Evolutionary conservation across 202 grass and related monocot genomes (phyloP).

Genomic region (Setaria viridis): DNA sequence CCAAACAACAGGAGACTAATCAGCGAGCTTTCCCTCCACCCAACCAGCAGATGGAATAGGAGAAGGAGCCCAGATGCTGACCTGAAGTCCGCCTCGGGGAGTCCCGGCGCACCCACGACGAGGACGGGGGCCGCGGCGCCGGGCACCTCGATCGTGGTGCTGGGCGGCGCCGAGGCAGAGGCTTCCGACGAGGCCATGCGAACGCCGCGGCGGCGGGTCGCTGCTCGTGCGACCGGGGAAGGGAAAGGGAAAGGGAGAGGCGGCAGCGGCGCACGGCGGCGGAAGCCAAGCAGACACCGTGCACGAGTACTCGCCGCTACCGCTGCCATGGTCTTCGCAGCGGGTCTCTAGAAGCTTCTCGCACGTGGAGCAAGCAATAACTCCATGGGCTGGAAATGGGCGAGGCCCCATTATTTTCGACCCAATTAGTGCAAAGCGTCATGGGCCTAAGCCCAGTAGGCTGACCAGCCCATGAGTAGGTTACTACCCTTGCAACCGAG

Average conservation of each 20-base stretch:
- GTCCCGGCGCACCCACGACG: conserved; percentile 64
- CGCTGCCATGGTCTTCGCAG: conserved; percentile 18
- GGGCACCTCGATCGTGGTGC: conserved; percentile 51
- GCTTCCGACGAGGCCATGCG: conserved; percentile 63
- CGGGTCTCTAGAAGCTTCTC: background rate
- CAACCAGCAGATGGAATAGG: background rate
- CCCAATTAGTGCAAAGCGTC: background rate
- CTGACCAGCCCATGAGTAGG: background rate
- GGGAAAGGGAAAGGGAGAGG: conserved; percentile 6
- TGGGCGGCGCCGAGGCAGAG: background rate
- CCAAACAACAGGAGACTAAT: background rate
- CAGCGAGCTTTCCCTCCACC: background rate
- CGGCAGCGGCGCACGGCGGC: background rate
- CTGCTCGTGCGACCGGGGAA: background rate
- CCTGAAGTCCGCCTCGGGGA: conserved; percentile 79
- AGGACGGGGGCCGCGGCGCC: conserved; percentile 50
- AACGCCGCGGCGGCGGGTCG: background rate
- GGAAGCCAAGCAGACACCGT: conserved; percentile 28
- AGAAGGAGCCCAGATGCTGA: conserved; percentile 13
- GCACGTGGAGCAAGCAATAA: background rate
- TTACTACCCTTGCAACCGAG: conserved; percentile 18
- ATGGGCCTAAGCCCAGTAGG: background rate
- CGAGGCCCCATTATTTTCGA: background rate
- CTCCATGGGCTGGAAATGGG: background rate
- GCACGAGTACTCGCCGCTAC: conserved; percentile 13